Percentiles rank a stretch among this genome's conserved stretches.
Conservation (phyloP, 164 flowering plant genomes). For the Chimonanthus praecox region DNA sequence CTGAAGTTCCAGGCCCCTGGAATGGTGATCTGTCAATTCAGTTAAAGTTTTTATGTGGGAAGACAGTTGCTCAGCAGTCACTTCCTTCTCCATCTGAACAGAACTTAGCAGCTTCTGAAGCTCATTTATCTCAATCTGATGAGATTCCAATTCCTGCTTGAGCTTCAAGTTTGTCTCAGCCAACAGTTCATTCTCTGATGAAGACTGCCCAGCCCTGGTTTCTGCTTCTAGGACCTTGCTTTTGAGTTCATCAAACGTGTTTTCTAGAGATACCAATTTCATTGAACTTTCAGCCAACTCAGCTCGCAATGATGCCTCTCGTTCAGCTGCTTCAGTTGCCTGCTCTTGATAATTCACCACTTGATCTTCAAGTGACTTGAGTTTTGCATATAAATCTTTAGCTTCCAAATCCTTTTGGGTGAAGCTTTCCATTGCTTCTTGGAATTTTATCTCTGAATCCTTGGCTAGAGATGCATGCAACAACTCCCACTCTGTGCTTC, state of each 20-base stretch:
- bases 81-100: slow-evolving; percentile 52
- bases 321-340: slow-evolving; percentile 36
- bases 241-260: slow-evolving; percentile 45
- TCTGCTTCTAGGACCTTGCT: slow-evolving; percentile 47
- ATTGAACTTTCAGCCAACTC: slow-evolving; percentile 44
- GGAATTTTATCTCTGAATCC: slow-evolving; percentile 60
- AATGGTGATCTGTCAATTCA: slow-evolving; percentile 58
- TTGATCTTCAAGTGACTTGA: slow-evolving; percentile 46
- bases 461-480: slow-evolving; percentile 37
- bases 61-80: slow-evolving; percentile 39
- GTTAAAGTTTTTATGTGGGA: slow-evolving; percentile 44
- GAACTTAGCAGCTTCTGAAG: slow-evolving; percentile 51
- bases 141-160: slow-evolving; percentile 20
- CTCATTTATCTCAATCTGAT: slow-evolving; percentile 43
- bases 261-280: slow-evolving; percentile 41
- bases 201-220: slow-evolving; percentile 43
- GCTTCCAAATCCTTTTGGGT: slow-evolving; percentile 50
- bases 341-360: slow-evolving; percentile 37
- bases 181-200: slow-evolving; percentile 60
- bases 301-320: slow-evolving; percentile 35
- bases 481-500: slow-evolving; percentile 47
- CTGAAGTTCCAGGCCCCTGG: slow-evolving; percentile 43
- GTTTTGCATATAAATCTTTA: slow-evolving; percentile 39
- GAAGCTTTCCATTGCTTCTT: slow-evolving; percentile 40
- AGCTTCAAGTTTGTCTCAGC: slow-evolving; percentile 65